phyloP scores from a whole-genome alignment of 2,329 filamentous ascomycete species.

The Calcarisporium arbuscula region DNA sequence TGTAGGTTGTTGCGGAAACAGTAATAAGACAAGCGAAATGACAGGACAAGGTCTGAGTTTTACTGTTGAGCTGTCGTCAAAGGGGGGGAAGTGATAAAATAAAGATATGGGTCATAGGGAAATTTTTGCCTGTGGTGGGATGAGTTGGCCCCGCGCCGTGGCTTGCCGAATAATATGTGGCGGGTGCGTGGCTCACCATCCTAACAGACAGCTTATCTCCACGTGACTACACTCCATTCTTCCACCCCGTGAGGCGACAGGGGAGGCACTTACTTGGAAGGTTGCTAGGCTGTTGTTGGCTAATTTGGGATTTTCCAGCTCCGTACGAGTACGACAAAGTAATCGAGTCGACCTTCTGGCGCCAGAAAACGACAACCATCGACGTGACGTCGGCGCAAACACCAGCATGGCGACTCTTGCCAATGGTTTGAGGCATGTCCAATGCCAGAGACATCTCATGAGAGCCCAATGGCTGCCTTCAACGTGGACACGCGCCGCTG shows the following conservation, averaged over 20 bases:
- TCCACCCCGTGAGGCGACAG: no score
- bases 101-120: slow-evolving; percentile 14
- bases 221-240: slow-evolving; percentile 13
- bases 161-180: slow-evolving; percentile 16
- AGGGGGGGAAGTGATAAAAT: slow-evolving; percentile 12
- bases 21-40: no score
- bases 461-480: slow-evolving; percentile 24
- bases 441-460: slow-evolving; percentile 24
- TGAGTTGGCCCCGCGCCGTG: slow-evolving; percentile 28
- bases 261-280: no score
- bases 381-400: no score
- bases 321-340: no score
- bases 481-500: no score
- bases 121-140: slow-evolving; percentile 26
- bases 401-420: slow-evolving; percentile 28
- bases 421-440: slow-evolving; percentile 27
- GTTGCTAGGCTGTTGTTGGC: slow-evolving; percentile 13
- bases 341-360: no score
- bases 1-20: no score
- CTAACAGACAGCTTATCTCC: slow-evolving; percentile 12
- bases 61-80: slow-evolving; percentile 11
- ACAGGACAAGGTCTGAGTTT: slow-evolving; percentile 16
- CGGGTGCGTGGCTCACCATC: slow-evolving; percentile 11
- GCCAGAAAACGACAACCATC: no score
- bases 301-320: no score